Conservation (phyloP, 345 rosid genomes). For the Eucalyptus dawsonii region DNA sequence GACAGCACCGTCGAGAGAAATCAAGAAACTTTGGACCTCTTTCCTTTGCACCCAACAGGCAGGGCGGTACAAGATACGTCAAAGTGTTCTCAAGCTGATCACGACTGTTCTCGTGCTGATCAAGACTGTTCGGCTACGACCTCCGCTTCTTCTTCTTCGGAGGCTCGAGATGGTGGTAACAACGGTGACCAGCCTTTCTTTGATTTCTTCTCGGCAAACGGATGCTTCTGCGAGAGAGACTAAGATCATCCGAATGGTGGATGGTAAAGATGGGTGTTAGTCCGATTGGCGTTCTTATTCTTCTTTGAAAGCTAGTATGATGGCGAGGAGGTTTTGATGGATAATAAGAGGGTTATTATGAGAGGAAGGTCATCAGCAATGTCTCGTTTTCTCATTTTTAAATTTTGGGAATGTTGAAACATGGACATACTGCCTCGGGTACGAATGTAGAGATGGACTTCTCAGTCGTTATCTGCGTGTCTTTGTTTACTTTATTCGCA, state of each 20-base stretch:
- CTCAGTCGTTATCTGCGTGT: background rate
- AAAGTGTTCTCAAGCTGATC: background rate
- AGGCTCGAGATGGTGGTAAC: background rate
- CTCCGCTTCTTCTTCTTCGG: background rate
- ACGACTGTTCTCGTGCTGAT: background rate
- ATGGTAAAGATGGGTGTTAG: background rate
- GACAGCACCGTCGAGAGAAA: background rate
- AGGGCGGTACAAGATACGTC: background rate
- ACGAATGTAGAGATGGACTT: background rate
- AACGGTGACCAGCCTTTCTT: conserved; percentile 6
- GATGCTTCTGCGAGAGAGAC: background rate
- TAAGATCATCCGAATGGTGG: background rate
- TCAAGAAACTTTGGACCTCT: conserved; percentile 31
- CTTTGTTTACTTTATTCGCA: background rate
- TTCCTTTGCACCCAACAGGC: conserved; percentile 52
- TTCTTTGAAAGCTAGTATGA: background rate
- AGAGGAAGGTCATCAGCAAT: background rate
- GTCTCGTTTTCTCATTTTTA: background rate
- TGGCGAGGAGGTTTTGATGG: background rate
- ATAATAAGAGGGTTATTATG: background rate
- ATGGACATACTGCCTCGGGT: background rate
- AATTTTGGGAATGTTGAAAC: background rate
- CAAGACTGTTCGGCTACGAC: background rate
- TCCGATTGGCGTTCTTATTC: background rate
- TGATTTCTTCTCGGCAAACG: conserved; percentile 23